These are phyloP conservation scores for Ammopiptanthus mongolicus DNA, from an alignment of 306 rosid genomes.

Conservation along the genomic window DNA sequence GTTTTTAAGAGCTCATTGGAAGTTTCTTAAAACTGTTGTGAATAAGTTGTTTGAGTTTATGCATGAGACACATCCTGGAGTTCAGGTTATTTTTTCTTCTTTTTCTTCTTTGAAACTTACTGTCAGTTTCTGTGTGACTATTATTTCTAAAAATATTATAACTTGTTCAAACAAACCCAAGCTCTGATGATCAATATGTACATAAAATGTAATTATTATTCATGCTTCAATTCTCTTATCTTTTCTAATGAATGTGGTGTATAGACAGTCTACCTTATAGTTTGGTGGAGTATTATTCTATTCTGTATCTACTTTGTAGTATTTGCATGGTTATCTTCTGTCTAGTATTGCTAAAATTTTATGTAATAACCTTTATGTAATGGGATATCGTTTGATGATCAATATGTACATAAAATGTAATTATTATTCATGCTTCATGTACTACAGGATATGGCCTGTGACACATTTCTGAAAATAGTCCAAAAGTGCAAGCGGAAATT, in stretches of 20 bases:
- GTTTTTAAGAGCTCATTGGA: slow-evolving; percentile 96
- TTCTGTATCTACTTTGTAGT: neutral
- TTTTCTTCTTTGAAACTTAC: neutral
- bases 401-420: neutral
- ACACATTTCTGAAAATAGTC: slow-evolving; percentile 90
- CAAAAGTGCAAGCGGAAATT: slow-evolving; percentile 97
- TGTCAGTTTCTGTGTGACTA: neutral
- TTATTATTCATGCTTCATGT: neutral
- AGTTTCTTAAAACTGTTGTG: slow-evolving; percentile 91
- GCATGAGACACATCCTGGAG: slow-evolving; percentile 99
- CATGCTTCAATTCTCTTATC: neutral
- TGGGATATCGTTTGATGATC: neutral
- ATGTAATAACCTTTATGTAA: neutral
- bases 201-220: no score
- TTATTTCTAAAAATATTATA: neutral
- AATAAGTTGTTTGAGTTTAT: slow-evolving; percentile 95
- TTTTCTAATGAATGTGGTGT: neutral
- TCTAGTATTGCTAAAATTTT: neutral
- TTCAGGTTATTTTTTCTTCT: slow-evolving; percentile 83
- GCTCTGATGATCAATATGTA: no score
- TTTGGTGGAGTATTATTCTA: neutral
- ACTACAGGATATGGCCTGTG: slow-evolving; percentile 98
- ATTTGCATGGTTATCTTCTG: neutral
- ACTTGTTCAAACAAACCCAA: neutral
- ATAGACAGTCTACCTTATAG: neutral